These are phyloP conservation scores for Amanita exitialis DNA, from an alignment of 768 basidiomycete species.

Conservation along the genomic window DNA sequence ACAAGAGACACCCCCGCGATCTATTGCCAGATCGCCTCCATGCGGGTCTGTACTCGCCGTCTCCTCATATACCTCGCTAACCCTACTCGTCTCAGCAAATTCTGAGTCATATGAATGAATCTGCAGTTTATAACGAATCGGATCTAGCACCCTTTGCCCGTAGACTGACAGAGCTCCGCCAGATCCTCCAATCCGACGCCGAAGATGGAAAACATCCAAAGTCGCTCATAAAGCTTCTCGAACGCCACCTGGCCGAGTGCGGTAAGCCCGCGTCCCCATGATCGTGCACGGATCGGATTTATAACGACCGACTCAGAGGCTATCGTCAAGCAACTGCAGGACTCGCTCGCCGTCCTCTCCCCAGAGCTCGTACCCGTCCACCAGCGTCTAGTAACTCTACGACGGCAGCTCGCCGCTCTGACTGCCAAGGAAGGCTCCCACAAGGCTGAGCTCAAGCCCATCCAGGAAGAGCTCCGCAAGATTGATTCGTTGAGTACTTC, in stretches of 20 bases:
- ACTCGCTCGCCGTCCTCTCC: constrained; percentile 79
- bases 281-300: background rate
- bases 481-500: constrained; percentile 86
- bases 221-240: constrained; percentile 81
- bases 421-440: constrained; percentile 81
- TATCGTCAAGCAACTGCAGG: constrained; percentile 68
- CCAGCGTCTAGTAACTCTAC: constrained; percentile 76
- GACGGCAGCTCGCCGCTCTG: constrained; percentile 81
- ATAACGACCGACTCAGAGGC: constrained; percentile 39
- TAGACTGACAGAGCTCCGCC: constrained; percentile 71
- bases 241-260: constrained; percentile 85
- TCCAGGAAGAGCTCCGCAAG: constrained; percentile 87
- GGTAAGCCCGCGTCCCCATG: constrained; percentile 42
- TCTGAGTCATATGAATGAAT: constrained; percentile 91
- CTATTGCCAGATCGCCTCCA: constrained; percentile 92
- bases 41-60: constrained; percentile 61
- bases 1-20: constrained; percentile 90
- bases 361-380: constrained; percentile 88
- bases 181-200: constrained; percentile 77
- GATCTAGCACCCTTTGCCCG: constrained; percentile 84
- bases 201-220: constrained; percentile 77
- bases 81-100: constrained; percentile 59
- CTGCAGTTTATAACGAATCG: constrained; percentile 84
- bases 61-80: constrained; percentile 3
- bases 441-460: constrained; percentile 80